These are phyloP conservation scores for Daldinia caldariorum DNA, from an alignment of 495 filamentous ascomycete species.

Conservation along the genomic window DNA sequence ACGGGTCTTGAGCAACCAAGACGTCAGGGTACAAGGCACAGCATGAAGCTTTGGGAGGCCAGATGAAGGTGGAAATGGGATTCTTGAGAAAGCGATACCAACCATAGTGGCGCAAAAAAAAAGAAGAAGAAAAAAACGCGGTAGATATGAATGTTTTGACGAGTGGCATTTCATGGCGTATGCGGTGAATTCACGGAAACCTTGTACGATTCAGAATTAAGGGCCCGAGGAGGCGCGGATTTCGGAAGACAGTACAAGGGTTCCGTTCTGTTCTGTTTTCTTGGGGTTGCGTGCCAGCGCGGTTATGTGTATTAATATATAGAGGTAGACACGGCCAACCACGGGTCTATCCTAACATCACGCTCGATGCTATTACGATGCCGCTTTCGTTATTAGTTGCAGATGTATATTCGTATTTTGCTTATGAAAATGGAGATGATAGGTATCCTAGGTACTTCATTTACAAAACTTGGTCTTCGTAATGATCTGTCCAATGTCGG, in stretches of 20 bases:
- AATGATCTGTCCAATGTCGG: neutral
- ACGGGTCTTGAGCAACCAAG: constrained; percentile 16
- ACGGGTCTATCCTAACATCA: constrained; percentile 25
- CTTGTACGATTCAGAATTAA: constrained; percentile 28
- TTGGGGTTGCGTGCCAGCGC: neutral
- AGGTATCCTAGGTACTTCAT: neutral
- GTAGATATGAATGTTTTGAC: constrained; percentile 35
- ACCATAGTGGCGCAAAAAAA: constrained; percentile 33
- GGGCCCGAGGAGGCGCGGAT: neutral
- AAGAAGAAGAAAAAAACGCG: constrained; percentile 30
- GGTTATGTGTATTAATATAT: constrained; percentile 40
- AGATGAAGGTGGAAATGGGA: constrained; percentile 18
- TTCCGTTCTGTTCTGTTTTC: neutral
- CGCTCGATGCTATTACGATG: neutral
- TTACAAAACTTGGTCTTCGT: neutral
- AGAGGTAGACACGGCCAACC: constrained; percentile 31
- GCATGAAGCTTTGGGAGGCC: constrained; percentile 11
- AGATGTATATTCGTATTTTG: neutral
- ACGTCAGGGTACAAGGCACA: constrained; percentile 19
- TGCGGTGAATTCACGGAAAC: constrained; percentile 28
- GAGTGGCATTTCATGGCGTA: constrained; percentile 40
- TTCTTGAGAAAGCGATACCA: constrained; percentile 38
- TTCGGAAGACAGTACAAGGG: neutral
- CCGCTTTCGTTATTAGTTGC: constrained; percentile 4
- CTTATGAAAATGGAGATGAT: neutral